These are phyloP conservation scores for Nigrograna mackinnonii DNA, from an alignment of 2,329 filamentous ascomycete genomes.

Conservation along the genomic window DNA sequence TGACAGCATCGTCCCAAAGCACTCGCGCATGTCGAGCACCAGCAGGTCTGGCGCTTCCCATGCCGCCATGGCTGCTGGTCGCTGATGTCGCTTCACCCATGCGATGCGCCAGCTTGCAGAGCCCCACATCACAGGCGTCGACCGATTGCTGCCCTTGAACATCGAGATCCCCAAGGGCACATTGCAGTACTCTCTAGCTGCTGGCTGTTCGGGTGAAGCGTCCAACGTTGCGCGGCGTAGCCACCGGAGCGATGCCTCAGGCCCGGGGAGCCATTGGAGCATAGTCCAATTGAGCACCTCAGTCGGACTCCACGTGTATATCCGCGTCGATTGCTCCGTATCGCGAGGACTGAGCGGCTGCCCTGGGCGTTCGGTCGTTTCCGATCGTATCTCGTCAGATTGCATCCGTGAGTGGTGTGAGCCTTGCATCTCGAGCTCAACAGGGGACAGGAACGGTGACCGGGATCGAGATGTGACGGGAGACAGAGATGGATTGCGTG, in stretches of 20 bases:
- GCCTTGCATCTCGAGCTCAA: constrained; percentile 28
- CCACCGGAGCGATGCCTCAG: constrained; percentile 51
- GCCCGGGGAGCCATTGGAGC: constrained; percentile 69
- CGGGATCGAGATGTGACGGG: constrained; percentile 21
- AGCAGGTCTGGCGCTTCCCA: constrained; percentile 47
- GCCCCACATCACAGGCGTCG: constrained; percentile 41
- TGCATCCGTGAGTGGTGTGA: constrained; percentile 7
- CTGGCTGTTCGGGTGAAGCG: constrained; percentile 7
- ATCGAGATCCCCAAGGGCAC: constrained; percentile 46
- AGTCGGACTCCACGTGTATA: constrained; percentile 37
- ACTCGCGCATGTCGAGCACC: constrained; percentile 46
- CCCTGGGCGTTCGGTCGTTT: constrained; percentile 2
- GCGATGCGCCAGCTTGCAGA: constrained; percentile 39
- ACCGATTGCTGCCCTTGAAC: constrained; percentile 25
- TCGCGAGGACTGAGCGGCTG: constrained; percentile 11
- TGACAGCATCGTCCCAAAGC: constrained; percentile 29
- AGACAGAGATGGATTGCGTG: constrained; percentile 14
- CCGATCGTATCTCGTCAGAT: constrained; percentile 4
- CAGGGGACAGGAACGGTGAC: constrained; percentile 35
- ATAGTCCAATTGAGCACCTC: constrained; percentile 65
- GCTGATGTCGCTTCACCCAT: constrained; percentile 42
- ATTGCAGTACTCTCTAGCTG: constrained; percentile 21
- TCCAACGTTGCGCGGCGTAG: constrained; percentile 40
- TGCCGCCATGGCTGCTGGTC: constrained; percentile 31
- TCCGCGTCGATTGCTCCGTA: constrained; percentile 13